Evolutionary conservation across 306 rosid genomes (phyloP).

Genomic region (Vigna hirtella): DNA sequence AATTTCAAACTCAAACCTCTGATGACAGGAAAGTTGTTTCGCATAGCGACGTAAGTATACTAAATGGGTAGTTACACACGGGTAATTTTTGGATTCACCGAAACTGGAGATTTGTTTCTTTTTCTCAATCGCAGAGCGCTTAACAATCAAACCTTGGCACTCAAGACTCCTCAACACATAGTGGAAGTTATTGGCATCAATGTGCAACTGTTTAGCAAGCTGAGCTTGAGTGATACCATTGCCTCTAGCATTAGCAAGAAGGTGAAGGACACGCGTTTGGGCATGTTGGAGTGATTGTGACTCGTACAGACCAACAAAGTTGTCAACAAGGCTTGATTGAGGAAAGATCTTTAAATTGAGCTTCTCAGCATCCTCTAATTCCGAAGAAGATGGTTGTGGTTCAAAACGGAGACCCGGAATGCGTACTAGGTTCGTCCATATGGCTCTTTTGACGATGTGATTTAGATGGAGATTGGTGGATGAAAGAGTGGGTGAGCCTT

Average conservation of each 20-base stretch:
- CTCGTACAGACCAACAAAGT: conserved; percentile 80
- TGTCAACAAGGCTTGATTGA: conserved; percentile 55
- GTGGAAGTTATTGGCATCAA: conserved; percentile 68
- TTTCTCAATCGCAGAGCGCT: conserved; percentile 75
- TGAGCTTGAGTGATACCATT: conserved; percentile 82
- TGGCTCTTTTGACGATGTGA: conserved; percentile 50
- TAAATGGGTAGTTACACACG: conserved; percentile 70
- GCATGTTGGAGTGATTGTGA: conserved; percentile 52
- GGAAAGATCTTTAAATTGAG: conserved; percentile 62
- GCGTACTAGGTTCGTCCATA: conserved; percentile 70
- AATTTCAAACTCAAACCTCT: conserved; percentile 72
- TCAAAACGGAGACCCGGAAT: conserved; percentile 71
- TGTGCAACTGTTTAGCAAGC: conserved; percentile 70
- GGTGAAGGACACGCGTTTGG: conserved; percentile 69
- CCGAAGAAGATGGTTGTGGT: conserved; percentile 31
- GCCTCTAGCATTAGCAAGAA: conserved; percentile 66
- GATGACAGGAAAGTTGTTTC: conserved; percentile 66
- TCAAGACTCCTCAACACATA: conserved; percentile 79
- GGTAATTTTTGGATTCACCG: conserved; percentile 55
- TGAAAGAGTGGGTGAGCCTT: conserved; percentile 21
- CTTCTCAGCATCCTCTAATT: conserved; percentile 53
- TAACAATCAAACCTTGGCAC: conserved; percentile 75
- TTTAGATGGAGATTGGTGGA: conserved; percentile 25
- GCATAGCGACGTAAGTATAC: conserved; percentile 83
- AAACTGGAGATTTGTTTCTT: conserved; percentile 58